phyloP scores from a whole-genome alignment of 2,329 filamentous ascomycete genomes.

The Fusarium sp. region DNA sequence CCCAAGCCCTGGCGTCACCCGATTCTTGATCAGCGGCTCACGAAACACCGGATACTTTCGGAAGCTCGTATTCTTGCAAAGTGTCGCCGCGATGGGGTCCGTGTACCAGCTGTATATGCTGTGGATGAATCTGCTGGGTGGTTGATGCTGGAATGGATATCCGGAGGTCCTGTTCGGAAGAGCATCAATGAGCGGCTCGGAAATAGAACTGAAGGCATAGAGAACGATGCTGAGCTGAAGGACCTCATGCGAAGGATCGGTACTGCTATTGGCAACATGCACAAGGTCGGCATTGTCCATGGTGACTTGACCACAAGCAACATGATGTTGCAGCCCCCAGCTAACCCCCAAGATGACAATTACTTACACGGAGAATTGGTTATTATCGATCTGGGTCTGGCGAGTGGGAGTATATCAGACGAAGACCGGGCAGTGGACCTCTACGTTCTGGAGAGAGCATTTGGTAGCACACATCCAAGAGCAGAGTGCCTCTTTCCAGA shows the following conservation, averaged over 20 bases:
- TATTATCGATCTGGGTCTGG: conserved; percentile 93
- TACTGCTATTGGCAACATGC: conserved; percentile 74
- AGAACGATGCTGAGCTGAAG: conserved; percentile 60
- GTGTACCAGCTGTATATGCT: conserved; percentile 82
- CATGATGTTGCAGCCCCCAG: conserved; percentile 75
- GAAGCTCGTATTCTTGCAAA: conserved; percentile 87
- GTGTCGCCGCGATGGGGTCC: conserved; percentile 79
- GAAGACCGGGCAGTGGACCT: conserved; percentile 96
- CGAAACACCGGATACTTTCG: conserved; percentile 83
- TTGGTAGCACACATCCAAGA: conserved; percentile 91
- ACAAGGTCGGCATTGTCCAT: conserved; percentile 87
- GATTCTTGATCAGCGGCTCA: conserved; percentile 85
- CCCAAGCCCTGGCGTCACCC: conserved; percentile 92
- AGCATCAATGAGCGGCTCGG: conserved; percentile 74
- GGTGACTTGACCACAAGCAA: conserved; percentile 98
- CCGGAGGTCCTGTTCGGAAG: conserved; percentile 73
- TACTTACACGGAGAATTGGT: conserved; percentile 76
- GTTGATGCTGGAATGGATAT: conserved; percentile 86
- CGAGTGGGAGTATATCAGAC: conserved; percentile 79
- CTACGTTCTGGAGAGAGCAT: conserved; percentile 94
- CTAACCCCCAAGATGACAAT: conserved; percentile 30
- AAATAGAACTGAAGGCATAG: conserved; percentile 50
- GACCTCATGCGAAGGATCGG: conserved; percentile 76
- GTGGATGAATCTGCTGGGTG: conserved; percentile 71
- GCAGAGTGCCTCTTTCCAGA: conserved; percentile 79